Conservation (phyloP, 768 basidiomycete genomes). For the Suillus bovinus region DNA sequence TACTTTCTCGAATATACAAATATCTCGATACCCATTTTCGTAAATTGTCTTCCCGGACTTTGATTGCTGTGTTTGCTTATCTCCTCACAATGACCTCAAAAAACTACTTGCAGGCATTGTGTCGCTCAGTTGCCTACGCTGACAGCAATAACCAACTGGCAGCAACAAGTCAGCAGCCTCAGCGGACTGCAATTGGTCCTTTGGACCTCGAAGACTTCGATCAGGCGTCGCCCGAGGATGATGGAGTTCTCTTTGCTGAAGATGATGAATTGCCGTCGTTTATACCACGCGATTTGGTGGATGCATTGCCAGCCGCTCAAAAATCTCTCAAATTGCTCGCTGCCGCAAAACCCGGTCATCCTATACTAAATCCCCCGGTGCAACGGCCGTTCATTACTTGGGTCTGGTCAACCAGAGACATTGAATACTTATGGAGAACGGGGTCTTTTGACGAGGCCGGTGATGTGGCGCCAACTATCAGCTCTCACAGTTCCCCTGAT, state of each 20-base stretch:
- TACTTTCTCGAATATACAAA: slow-evolving; percentile 64
- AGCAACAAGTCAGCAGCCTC: slow-evolving; percentile 15
- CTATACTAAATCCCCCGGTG: slow-evolving; percentile 41
- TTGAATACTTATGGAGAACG: slow-evolving; percentile 46
- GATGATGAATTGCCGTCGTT: slow-evolving; percentile 61
- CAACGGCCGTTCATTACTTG: slow-evolving; percentile 43
- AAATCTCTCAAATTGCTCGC: slow-evolving; percentile 68
- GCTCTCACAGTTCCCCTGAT: slow-evolving; percentile 7
- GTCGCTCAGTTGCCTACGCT: slow-evolving; percentile 57
- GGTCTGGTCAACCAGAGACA: slow-evolving; percentile 63
- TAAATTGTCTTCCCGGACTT: slow-evolving; percentile 45
- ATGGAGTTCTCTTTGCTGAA: slow-evolving; percentile 37
- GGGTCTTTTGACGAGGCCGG: slow-evolving; percentile 16
- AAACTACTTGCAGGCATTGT: slow-evolving; percentile 60
- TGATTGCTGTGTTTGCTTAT: slow-evolving; percentile 62
- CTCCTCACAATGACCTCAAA: slow-evolving; percentile 64
- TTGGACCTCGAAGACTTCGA: slow-evolving; percentile 36
- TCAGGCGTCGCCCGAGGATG: slow-evolving; percentile 40
- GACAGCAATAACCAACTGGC: slow-evolving; percentile 30
- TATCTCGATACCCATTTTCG: slow-evolving; percentile 56
- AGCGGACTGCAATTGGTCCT: slow-evolving; percentile 17
- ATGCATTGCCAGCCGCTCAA: slow-evolving; percentile 61
- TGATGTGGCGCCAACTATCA: slow-evolving; percentile 13
- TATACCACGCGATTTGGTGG: slow-evolving; percentile 50
- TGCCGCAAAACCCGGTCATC: slow-evolving; percentile 65